Evolutionary conservation across 148 eudicot species (phyloP).

Genomic region (Vaccinium macrocarpon): DNA sequence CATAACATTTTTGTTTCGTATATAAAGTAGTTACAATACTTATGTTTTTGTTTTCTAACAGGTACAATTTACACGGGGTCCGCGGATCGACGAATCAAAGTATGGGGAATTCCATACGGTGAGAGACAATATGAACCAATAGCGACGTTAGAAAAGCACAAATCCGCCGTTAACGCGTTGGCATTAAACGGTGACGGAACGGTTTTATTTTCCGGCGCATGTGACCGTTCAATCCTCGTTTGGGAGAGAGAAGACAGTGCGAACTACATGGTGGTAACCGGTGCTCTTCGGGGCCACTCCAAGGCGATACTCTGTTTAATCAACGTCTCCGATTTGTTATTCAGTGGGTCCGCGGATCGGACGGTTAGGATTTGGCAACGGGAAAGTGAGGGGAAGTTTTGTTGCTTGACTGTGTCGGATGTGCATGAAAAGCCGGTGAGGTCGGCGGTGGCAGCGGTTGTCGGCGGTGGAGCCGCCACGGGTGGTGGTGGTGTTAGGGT

Average conservation of each 20-base stretch:
- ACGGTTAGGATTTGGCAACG: slow-evolving; percentile 77
- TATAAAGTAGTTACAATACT: too few species aligned
- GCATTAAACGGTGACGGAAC: slow-evolving; percentile 46
- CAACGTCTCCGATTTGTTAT: slow-evolving; percentile 44
- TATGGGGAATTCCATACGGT: slow-evolving; percentile 34
- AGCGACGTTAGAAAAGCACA: slow-evolving; percentile 65
- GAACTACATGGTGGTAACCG: slow-evolving; percentile 48
- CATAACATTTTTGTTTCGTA: too few species aligned
- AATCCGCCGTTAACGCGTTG: slow-evolving; percentile 68
- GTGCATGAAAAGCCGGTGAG: slow-evolving; percentile 62
- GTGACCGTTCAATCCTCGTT: slow-evolving; percentile 73
- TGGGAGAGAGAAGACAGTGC: slow-evolving; percentile 67
- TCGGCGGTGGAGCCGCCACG: slow-evolving; percentile 6
- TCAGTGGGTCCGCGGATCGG: slow-evolving; percentile 81
- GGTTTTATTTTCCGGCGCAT: slow-evolving; percentile 64
- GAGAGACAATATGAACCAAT: slow-evolving; percentile 23
- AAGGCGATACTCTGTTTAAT: slow-evolving; percentile 63
- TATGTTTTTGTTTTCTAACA: not conserved
- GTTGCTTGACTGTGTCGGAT: slow-evolving; percentile 47
- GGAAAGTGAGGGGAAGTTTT: slow-evolving; percentile 35
- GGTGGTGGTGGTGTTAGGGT: slow-evolving; percentile 28
- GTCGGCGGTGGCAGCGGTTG: slow-evolving; percentile 50
- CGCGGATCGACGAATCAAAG: slow-evolving; percentile 54
- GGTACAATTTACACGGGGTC: slow-evolving; percentile 64
- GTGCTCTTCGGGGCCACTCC: slow-evolving; percentile 68